A percentile compares a stretch with the other conserved stretches of the same genome.
Evolutionary conservation across 164 flowering plant species (phyloP).

Genomic region (Vitis labrusca): DNA sequence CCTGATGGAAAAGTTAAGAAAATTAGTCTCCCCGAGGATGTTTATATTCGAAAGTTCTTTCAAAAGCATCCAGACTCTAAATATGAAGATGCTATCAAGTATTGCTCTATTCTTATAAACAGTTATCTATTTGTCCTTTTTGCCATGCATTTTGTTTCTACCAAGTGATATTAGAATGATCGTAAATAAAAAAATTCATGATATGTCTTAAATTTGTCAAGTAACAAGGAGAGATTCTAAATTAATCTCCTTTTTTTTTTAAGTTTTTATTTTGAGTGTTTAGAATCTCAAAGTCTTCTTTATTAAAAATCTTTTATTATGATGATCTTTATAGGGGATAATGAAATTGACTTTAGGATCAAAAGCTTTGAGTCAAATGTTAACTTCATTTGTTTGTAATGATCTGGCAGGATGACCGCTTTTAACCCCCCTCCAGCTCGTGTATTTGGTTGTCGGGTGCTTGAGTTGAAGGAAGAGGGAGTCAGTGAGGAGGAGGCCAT

Average conservation of each 20-base stretch:
- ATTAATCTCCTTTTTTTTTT: too few relatives aligned
- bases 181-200: too few relatives aligned
- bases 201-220: too few relatives aligned
- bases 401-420: slow-evolving; percentile 47
- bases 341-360: too few relatives aligned
- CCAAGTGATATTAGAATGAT: too few relatives aligned
- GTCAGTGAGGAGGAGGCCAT: slow-evolving; percentile 75
- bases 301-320: too few relatives aligned
- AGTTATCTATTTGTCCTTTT: neutral
- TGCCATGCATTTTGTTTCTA: neutral
- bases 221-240: too few relatives aligned
- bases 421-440: slow-evolving; percentile 88
- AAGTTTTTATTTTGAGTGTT: too few relatives aligned
- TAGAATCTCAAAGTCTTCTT: too few relatives aligned
- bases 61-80: slow-evolving; percentile 67
- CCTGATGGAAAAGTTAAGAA: slow-evolving; percentile 51
- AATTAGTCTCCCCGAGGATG: slow-evolving; percentile 81
- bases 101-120: slow-evolving; percentile 5
- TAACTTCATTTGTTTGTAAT: slow-evolving; percentile 6
- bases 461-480: slow-evolving; percentile 82
- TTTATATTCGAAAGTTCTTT: slow-evolving; percentile 64
- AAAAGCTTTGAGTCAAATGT: neutral
- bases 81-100: slow-evolving; percentile 80
- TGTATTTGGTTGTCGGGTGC: slow-evolving; percentile 75
- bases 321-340: too few relatives aligned